These are phyloP conservation scores for Ceratobasidium sp. DNA, from an alignment of 1,284 basidiomycete species.

Conservation along the genomic window DNA sequence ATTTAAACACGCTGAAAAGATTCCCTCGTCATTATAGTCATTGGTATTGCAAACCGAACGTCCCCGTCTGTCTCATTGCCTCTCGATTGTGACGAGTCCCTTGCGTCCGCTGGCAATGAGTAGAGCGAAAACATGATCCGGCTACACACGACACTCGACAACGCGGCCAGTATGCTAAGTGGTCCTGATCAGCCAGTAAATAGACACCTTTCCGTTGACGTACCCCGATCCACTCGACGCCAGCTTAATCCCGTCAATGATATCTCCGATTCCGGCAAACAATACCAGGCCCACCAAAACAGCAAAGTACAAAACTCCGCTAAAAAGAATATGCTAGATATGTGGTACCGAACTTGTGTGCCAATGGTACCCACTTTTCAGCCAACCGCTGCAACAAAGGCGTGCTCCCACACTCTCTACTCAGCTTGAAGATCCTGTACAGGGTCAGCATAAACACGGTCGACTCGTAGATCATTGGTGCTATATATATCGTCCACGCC, in stretches of 20 bases:
- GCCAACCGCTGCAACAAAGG: slow-evolving; percentile 12
- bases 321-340: neutral
- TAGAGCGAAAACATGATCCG: slow-evolving; percentile 27
- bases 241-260: neutral
- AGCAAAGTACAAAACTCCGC: neutral
- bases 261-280: slow-evolving; percentile 11
- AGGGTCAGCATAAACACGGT: neutral
- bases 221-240: slow-evolving; percentile 30
- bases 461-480: slow-evolving; percentile 3
- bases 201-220: neutral
- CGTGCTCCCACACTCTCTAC: slow-evolving; percentile 10
- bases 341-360: neutral
- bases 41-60: too few species aligned
- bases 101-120: too few species aligned
- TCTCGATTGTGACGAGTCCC: too few species aligned
- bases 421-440: slow-evolving; percentile 8
- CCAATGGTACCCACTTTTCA: neutral
- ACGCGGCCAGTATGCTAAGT: slow-evolving; percentile 4
- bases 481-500: slow-evolving; percentile 21
- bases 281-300: neutral
- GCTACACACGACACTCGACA: slow-evolving; percentile 19
- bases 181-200: neutral
- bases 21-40: neutral
- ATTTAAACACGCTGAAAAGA: too few species aligned
- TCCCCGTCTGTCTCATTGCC: too few species aligned